Evolutionary conservation across 2,329 filamentous ascomycete species (phyloP).

Genomic region (Aspergillus ustus): DNA sequence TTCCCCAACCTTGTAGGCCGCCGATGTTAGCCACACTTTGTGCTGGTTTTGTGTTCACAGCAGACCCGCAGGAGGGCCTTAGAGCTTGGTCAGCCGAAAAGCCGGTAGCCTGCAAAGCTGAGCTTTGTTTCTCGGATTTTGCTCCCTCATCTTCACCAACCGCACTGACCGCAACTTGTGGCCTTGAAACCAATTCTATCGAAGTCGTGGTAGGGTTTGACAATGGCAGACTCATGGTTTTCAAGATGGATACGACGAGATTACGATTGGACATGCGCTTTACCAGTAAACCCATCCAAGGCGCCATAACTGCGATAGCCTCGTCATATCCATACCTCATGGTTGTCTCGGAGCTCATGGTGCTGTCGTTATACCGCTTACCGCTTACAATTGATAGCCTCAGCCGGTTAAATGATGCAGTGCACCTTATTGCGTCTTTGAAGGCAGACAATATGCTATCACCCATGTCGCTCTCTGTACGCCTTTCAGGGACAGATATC

Average conservation of each 20-base stretch:
- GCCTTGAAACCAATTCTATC: conserved; percentile 50
- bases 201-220: conserved; percentile 71
- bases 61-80: conserved; percentile 70
- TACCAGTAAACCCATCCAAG: conserved; percentile 63
- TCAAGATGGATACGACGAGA: conserved; percentile 58
- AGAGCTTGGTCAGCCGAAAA: conserved; percentile 76
- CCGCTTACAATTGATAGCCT: conserved; percentile 11
- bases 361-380: conserved; percentile 78
- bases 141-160: conserved; percentile 72
- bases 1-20: conserved; percentile 60
- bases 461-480: conserved; percentile 81
- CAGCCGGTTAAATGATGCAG: conserved; percentile 26
- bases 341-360: conserved; percentile 74
- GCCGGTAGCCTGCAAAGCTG: conserved; percentile 64
- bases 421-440: conserved; percentile 72
- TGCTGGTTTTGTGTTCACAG: conserved; percentile 78
- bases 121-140: conserved; percentile 36
- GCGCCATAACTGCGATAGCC: conserved; percentile 71
- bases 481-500: conserved; percentile 66
- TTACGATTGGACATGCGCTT: conserved; percentile 57
- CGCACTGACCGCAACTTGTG: conserved; percentile 50
- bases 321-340: conserved; percentile 76
- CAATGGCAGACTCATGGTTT: conserved; percentile 74
- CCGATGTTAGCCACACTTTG: conserved; percentile 75
- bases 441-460: conserved; percentile 78